Base-by-base conservation (phyloP, 2,329 filamentous ascomycete genomes). In the Aspergillus hortae region DNA sequence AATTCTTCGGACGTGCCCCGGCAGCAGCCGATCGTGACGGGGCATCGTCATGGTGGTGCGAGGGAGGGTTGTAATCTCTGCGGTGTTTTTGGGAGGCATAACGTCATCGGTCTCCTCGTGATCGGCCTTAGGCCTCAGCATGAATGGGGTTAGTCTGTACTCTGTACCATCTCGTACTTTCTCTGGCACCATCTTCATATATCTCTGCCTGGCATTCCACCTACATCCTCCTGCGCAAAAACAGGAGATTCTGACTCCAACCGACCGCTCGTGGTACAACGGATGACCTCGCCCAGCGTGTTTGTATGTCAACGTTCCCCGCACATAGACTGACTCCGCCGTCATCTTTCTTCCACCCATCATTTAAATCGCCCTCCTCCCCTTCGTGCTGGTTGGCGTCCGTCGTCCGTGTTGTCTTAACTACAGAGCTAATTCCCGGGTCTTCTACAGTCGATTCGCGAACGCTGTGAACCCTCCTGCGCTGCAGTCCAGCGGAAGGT, bases 401-500 rank as follows among this genome's bases (percentile, higher is more conserved):
- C 9, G 14, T 27, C 44, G 12, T 33, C 44, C 19, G 21, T 17
- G 32, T 25, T 12, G 44, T 19, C 19, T n/a, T 14, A 46, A 46
- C 19, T 35, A 17, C 30, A 48, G 30, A 46, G 9, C 33, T 48
- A 36, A 46, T 42, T 7, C 42, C 49, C 5, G 19, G 36, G 17
- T 43, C 30, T 27, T 35, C 9, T 33, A 25, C 17, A 10, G 49
- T 52, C 14, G 36, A 48, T 12, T 38, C 27, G 30, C 44, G 41
- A 42, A 25, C 48, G 51, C 46, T 50, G 54, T 56, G 53, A 54
- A 44, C 52, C 55, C 33, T 38, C 40, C 40, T 19, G 50, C 48
- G 23, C 50, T 55, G 46, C 54, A 51, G 44, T 58, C 49, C 51
- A 56, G 54, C 49, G 49, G 54, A 59, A 12, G 17, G 17, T 51